These are phyloP conservation scores for Sphagnurus paluster DNA, from an alignment of 1,284 basidiomycete genomes.

Conservation along the genomic window DNA sequence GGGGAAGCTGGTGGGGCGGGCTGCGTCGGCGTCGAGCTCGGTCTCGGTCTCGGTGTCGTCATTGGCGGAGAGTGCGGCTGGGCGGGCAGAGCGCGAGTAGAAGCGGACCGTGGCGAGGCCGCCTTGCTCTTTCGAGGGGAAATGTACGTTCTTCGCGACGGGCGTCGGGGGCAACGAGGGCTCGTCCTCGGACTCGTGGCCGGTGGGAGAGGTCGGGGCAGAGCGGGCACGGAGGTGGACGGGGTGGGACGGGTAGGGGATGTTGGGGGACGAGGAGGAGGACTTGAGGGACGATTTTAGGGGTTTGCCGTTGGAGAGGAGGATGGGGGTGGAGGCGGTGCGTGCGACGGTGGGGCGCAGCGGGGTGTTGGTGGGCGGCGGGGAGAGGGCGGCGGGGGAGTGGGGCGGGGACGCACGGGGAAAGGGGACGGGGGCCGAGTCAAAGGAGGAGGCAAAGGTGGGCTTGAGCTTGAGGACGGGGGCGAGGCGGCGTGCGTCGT, in stretches of 20 bases:
- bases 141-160: slow-evolving; percentile 85
- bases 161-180: slow-evolving; percentile 45
- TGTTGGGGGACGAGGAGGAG: slow-evolving; percentile 54
- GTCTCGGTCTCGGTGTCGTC: slow-evolving; percentile 81
- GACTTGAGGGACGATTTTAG: slow-evolving; percentile 89
- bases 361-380: slow-evolving; percentile 18
- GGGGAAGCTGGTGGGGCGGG: slow-evolving; percentile 4
- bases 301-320: slow-evolving; percentile 86
- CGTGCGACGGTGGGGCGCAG: slow-evolving; percentile 27
- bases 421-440: slow-evolving; percentile 29
- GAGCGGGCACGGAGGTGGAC: slow-evolving; percentile 52
- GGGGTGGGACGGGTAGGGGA: slow-evolving; percentile 32
- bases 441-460: slow-evolving; percentile 10
- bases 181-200: too few species aligned
- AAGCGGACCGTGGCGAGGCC: slow-evolving; percentile 83
- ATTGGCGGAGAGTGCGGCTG: slow-evolving; percentile 41
- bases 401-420: slow-evolving; percentile 27
- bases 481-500: slow-evolving; percentile 14
- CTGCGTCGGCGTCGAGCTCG: slow-evolving; percentile 51
- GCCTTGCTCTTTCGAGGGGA: slow-evolving; percentile 63
- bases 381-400: slow-evolving; percentile 22
- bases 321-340: slow-evolving; percentile 40
- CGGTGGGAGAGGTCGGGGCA: slow-evolving; percentile 64
- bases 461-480: slow-evolving; percentile 17
- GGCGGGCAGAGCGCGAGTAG: slow-evolving; percentile 82